A percentile compares a stretch with the other conserved stretches of the same genome.
These are phyloP conservation scores for Cucurbita argyrosperma DNA, from an alignment of 306 rosid species.

Conservation along the genomic window DNA sequence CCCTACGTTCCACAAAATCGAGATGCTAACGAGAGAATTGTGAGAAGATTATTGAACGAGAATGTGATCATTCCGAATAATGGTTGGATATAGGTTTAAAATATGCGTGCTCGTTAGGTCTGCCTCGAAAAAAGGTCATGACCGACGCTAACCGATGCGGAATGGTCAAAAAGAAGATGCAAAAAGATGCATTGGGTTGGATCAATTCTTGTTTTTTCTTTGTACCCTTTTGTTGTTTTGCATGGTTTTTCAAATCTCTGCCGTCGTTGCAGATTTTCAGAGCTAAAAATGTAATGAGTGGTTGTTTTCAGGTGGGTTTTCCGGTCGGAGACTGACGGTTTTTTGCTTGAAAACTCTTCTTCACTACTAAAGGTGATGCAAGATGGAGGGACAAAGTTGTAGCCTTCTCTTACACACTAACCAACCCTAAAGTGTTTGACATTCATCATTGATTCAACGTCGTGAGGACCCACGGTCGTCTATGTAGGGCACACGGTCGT, in stretches of 20 bases:
- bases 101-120: not conserved
- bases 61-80: not conserved
- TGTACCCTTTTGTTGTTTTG: not conserved
- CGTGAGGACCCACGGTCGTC: too few relatives aligned
- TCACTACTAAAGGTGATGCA: not conserved
- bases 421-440: not conserved
- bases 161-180: slow-evolving; percentile 32
- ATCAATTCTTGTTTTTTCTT: not conserved
- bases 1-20: not conserved
- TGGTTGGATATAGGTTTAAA: too few relatives aligned
- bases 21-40: not conserved
- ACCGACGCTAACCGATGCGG: slow-evolving; percentile 7
- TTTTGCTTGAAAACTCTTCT: not conserved
- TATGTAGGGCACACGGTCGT: too few relatives aligned
- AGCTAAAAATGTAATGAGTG: not conserved
- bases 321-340: not conserved
- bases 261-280: not conserved
- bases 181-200: slow-evolving; percentile 2
- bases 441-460: too few relatives aligned
- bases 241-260: slow-evolving; percentile 3
- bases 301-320: not conserved
- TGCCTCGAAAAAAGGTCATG: not conserved
- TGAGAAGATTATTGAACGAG: not conserved
- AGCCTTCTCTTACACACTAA: not conserved
- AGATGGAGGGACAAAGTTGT: not conserved